Evolutionary conservation across 202 grass and related monocot genomes (phyloP).

Genomic region (Bolboschoenoplectus hybrid): DNA sequence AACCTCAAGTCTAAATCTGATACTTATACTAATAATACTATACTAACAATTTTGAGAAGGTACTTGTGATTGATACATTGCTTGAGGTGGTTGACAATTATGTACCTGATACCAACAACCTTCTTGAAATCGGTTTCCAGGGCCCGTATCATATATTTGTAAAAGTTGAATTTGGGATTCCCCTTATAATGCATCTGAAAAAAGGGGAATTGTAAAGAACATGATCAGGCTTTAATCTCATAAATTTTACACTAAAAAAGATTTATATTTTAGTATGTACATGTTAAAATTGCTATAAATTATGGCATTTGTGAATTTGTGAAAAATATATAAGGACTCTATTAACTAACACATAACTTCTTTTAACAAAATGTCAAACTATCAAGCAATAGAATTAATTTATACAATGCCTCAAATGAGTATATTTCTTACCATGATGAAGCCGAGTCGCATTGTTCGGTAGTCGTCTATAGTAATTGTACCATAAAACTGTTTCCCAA

Average conservation of each 20-base stretch:
- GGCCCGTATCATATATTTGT: conserved; percentile 50
- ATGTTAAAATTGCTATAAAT: background rate
- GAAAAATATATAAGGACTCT: background rate
- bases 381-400: background rate
- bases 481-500: conserved; percentile 52
- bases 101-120: conserved; percentile 51
- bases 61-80: background rate
- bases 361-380: background rate
- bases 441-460: conserved; percentile 70
- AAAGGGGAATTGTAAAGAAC: background rate
- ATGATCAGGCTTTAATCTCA: background rate
- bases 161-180: conserved; percentile 47
- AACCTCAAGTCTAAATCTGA: background rate
- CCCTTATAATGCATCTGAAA: conserved; percentile 43
- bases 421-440: conserved; percentile 71
- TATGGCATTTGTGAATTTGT: background rate
- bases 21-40: background rate
- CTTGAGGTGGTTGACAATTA: conserved; percentile 17
- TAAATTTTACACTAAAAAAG: background rate
- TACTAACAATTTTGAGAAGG: too few species aligned
- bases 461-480: conserved; percentile 49
- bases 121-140: conserved; percentile 54
- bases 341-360: background rate
- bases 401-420: background rate
- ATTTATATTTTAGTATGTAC: background rate